Conservation (phyloP, 2,329 filamentous ascomycete genomes). For the Daldinia sp. region DNA sequence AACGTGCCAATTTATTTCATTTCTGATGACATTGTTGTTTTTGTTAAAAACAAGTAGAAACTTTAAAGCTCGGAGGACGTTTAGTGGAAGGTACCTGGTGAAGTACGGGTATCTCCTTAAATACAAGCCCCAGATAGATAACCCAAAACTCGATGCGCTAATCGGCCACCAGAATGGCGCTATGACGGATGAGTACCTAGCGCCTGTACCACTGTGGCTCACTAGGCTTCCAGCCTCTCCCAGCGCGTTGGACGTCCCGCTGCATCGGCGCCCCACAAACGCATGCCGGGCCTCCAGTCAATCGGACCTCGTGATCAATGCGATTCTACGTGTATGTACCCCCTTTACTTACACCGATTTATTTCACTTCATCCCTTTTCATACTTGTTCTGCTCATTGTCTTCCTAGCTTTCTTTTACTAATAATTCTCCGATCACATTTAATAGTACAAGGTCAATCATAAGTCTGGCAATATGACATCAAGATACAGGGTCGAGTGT, state of each 20-base stretch:
- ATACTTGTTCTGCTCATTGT: slow-evolving; percentile 7
- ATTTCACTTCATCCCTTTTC: slow-evolving; percentile 25
- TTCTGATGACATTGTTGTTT: not conserved
- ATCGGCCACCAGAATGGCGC: slow-evolving; percentile 30
- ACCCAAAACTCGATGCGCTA: slow-evolving; percentile 22
- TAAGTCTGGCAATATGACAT: slow-evolving; percentile 63
- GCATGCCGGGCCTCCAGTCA: slow-evolving; percentile 20
- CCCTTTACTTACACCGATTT: slow-evolving; percentile 36
- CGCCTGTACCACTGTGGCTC: slow-evolving; percentile 28
- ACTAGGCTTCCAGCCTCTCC: slow-evolving; percentile 9
- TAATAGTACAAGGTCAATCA: slow-evolving; percentile 1
- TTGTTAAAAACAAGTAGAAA: not conserved
- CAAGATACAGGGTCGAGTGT: slow-evolving; percentile 80
- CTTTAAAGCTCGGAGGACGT: not conserved
- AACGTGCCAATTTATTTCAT: not conserved
- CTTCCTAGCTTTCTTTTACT: slow-evolving; percentile 3
- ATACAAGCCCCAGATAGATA: not conserved
- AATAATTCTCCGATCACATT: not conserved
- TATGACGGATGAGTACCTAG: slow-evolving; percentile 33
- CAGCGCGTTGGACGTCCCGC: slow-evolving; percentile 32
- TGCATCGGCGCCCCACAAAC: slow-evolving; percentile 25
- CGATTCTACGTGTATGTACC: slow-evolving; percentile 15
- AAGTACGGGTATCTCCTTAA: not conserved
- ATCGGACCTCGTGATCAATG: slow-evolving; percentile 36
- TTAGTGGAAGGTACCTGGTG: not conserved